Evolutionary conservation across 179 eudicot genomes (phyloP).

Genomic region (Spinacia oleracea): DNA sequence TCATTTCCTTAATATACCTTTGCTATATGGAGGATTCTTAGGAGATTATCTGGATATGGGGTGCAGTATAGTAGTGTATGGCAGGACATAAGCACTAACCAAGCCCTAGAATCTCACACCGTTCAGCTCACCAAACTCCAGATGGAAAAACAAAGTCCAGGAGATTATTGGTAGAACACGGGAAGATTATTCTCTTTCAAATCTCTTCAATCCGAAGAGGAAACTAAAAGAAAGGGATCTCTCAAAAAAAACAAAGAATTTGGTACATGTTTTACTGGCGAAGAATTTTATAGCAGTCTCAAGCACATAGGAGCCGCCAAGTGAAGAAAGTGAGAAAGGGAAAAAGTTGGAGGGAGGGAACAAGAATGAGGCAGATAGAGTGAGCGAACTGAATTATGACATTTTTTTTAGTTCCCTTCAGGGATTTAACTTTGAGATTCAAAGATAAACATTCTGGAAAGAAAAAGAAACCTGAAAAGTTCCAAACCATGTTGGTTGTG

Average conservation of each 20-base stretch:
- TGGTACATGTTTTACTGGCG: background rate
- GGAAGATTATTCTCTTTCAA: background rate
- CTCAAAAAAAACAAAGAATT: background rate
- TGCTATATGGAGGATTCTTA: background rate
- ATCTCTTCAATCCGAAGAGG: background rate
- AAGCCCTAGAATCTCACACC: background rate
- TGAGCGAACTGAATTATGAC: background rate
- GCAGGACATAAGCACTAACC: background rate
- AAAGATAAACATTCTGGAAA: background rate
- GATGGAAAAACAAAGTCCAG: background rate
- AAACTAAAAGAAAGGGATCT: background rate
- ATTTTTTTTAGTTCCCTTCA: background rate
- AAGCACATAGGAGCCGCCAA: background rate
- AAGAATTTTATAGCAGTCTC: background rate
- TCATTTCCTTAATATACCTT: background rate
- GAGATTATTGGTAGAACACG: background rate
- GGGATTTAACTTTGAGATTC: background rate
- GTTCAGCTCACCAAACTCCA: background rate
- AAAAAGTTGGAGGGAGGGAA: background rate
- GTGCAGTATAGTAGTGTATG: background rate
- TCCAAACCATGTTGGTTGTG: background rate
- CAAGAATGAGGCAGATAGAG: background rate
- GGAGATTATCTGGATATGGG: background rate
- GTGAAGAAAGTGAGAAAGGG: background rate
- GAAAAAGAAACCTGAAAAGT: background rate